Evolutionary conservation across 192 early-diverging fungal species (phyloP).

Genomic region (Mortierella antarctica): DNA sequence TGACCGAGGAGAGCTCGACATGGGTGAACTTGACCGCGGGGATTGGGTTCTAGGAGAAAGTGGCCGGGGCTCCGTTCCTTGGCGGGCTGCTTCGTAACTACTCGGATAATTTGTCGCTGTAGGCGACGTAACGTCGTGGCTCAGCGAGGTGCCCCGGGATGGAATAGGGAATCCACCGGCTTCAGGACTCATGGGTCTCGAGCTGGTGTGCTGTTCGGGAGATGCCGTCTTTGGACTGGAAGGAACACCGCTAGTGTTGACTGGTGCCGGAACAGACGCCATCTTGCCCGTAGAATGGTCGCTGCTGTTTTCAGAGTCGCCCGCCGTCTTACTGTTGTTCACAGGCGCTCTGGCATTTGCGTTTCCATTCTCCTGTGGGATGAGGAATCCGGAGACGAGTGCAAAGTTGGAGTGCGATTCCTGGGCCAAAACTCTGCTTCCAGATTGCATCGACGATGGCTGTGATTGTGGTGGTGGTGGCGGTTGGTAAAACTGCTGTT

Average conservation of each 20-base stretch:
- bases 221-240: background rate
- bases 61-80: conserved; percentile 33
- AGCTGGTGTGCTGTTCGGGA: background rate
- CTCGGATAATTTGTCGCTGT: conserved; percentile 1
- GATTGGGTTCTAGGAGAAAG: conserved; percentile 31
- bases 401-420: conserved; percentile 4
- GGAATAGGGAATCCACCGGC: conserved; percentile 26
- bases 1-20: conserved; percentile 9
- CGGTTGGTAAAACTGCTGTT: conserved; percentile 6
- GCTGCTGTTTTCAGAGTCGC: background rate
- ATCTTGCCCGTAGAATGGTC: background rate
- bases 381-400: conserved; percentile 10
- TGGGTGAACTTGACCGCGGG: conserved; percentile 34
- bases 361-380: conserved; percentile 7
- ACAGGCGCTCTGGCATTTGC: background rate
- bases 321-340: background rate
- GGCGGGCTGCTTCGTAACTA: conserved; percentile 14
- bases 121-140: conserved; percentile 36
- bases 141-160: conserved; percentile 32
- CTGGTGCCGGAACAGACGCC: background rate
- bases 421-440: conserved; percentile 1
- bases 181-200: conserved; percentile 25
- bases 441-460: background rate
- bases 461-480: background rate
- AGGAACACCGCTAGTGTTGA: conserved; percentile 7